Conservation (phyloP, 2,329 filamentous ascomycete species). For the Talaromyces sp. region DNA sequence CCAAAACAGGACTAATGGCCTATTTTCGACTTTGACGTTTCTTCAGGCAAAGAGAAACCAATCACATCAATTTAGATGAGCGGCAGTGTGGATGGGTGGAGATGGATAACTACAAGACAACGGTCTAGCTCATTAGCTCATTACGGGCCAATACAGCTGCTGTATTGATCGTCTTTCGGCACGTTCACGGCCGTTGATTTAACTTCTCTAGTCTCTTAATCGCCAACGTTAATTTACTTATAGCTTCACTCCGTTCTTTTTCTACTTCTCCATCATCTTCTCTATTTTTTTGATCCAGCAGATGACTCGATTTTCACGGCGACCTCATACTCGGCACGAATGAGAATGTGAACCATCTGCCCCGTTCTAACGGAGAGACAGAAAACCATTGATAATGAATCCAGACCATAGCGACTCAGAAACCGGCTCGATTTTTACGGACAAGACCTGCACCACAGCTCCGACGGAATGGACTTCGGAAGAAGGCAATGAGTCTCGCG, state of each 20-base stretch:
- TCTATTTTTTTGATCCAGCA: neutral
- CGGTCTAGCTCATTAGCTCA: neutral
- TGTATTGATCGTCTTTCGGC: neutral
- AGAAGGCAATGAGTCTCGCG: neutral
- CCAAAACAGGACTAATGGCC: neutral
- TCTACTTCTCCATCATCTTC: neutral
- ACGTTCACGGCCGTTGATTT: neutral
- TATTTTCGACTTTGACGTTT: neutral
- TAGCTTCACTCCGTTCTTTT: neutral
- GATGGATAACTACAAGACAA: neutral
- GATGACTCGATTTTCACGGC: neutral
- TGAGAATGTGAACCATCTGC: neutral
- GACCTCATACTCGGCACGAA: neutral
- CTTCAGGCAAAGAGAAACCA: neutral
- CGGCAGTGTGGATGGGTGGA: neutral
- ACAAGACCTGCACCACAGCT: slow-evolving; percentile 12
- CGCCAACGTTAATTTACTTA: neutral
- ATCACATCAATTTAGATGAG: neutral
- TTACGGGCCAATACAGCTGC: neutral
- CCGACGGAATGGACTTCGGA: slow-evolving; percentile 17
- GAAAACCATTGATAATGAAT: neutral
- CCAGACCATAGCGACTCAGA: slow-evolving; percentile 10
- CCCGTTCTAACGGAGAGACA: neutral
- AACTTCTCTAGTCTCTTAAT: neutral
- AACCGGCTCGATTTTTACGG: slow-evolving; percentile 11